These are phyloP conservation scores for Huntiella bhutanensis DNA, from an alignment of 2,329 filamentous ascomycete genomes.

Conservation along the genomic window DNA sequence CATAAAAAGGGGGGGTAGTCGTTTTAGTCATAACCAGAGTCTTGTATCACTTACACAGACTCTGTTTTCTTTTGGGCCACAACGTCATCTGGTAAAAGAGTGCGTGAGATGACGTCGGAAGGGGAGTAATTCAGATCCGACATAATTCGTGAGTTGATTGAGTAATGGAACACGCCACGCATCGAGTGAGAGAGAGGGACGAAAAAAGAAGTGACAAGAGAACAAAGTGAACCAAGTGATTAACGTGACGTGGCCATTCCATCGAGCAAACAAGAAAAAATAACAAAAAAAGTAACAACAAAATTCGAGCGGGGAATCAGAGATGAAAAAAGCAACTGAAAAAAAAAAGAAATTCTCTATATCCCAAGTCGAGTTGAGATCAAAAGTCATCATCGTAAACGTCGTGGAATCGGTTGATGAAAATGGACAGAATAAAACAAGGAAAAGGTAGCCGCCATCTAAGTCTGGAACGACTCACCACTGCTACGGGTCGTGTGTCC, in stretches of 20 bases:
- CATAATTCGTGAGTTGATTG: conserved; percentile 11
- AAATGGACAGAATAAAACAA: background rate
- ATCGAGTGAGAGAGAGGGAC: background rate
- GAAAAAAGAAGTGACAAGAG: background rate
- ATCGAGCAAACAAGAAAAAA: conserved; percentile 5
- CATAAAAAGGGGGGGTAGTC: too few species aligned
- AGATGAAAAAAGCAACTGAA: background rate
- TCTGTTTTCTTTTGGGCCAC: background rate
- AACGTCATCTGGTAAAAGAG: background rate
- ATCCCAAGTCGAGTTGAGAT: background rate
- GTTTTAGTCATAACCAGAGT: too few species aligned
- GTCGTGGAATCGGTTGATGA: conserved; percentile 2
- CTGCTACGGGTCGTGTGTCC: conserved; percentile 44
- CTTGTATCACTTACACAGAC: too few species aligned
- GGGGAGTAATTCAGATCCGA: conserved; percentile 4
- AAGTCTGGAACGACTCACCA: conserved; percentile 25
- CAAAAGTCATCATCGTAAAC: conserved; percentile 10
- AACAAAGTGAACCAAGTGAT: conserved; percentile 1
- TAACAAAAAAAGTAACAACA: conserved; percentile 5
- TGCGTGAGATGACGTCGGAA: background rate
- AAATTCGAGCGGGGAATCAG: background rate
- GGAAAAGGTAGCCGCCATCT: background rate
- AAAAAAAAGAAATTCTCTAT: background rate
- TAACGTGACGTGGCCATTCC: conserved; percentile 6
- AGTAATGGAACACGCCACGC: conserved; percentile 2